Base-by-base conservation (phyloP, 2,329 filamentous ascomycete genomes). In the Ophiostoma tasmaniense region DNA sequence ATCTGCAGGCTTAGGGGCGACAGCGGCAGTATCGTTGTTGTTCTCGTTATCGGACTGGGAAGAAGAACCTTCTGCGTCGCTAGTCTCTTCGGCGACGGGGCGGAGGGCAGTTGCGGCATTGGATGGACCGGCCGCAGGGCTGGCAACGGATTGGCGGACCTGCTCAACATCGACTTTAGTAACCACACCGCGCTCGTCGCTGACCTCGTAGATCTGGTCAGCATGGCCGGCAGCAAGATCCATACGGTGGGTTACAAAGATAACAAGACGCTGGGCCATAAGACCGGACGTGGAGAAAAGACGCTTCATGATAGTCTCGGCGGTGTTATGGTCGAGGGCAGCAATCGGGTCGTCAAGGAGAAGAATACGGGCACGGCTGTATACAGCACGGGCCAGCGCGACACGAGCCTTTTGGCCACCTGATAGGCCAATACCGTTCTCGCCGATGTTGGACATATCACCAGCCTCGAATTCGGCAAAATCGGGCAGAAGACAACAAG, bases 241-340 rank as follows among this genome's bases (percentile, higher is more conserved):
- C n/a, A 93, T 89, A 50, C 89, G 84, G 75, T 93, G 90, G 0
- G 92, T 93, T 65, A 94, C 91, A 59, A 93, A 86, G n/a, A 95
- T 85, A 0, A 91, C 88, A 0, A 90, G 91, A 6, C 91, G 84
- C 0, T 85, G 84, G 25, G 84, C 82, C 71, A 75, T 76, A n/a
- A 79, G 71, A 3, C 73, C 73, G 10, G 76, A 75, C 1, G 76
- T 73, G 0, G 71, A 68, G 67, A 92, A 81, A 73, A 80, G 84
- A 77, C 80, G 85, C 71, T 79, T 85, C 83, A 97, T 73, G 76
- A 81, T 91, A 73, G 75, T 84, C 76, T 78, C 85, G 0, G 85
- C 86, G 0, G 87, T 89, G 35, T 86, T 82, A 68, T 89, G 86
- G 64, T 89, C 87, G 10, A 89, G 76, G 0, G 87, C 84, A 1